These are phyloP conservation scores for Ustilago nuda DNA, from an alignment of 1,284 basidiomycete species.

Conservation along the genomic window DNA sequence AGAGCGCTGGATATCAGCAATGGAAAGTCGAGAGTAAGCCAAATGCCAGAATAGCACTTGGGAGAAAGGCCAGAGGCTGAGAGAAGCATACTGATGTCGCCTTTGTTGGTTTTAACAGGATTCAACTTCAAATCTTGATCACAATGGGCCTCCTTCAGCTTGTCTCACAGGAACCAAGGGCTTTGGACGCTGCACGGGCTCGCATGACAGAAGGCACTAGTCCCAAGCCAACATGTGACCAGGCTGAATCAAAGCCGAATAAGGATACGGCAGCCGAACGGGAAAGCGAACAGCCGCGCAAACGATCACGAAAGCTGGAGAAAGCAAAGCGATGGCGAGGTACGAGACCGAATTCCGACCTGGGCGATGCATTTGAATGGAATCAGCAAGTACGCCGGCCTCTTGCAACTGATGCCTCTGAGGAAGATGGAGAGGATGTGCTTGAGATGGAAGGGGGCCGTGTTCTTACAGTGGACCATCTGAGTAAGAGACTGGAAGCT, in stretches of 20 bases:
- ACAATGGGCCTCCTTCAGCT: conserved; percentile 40
- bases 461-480: conserved; percentile 38
- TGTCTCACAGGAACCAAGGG: conserved; percentile 41
- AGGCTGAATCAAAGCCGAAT: background rate
- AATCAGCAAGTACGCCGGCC: conserved; percentile 24
- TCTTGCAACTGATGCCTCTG: conserved; percentile 22
- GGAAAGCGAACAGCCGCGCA: conserved; percentile 3
- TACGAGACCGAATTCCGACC: conserved; percentile 19
- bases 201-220: background rate
- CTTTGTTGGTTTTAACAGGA: conserved; percentile 16
- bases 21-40: conserved; percentile 53
- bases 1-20: conserved; percentile 30
- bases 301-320: conserved; percentile 42
- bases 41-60: background rate
- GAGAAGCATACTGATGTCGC: background rate
- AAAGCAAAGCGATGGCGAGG: conserved; percentile 46
- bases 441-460: conserved; percentile 30
- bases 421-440: conserved; percentile 33
- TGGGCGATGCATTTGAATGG: conserved; percentile 45
- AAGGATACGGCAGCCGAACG: background rate
- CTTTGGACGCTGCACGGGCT: conserved; percentile 30
- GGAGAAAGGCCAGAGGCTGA: background rate
- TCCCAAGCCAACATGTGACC: background rate
- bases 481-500: conserved; percentile 45
- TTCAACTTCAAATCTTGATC: conserved; percentile 48